Base-by-base conservation (phyloP, 208 protist genomes). In the Naegleria gruberi region DNA sequence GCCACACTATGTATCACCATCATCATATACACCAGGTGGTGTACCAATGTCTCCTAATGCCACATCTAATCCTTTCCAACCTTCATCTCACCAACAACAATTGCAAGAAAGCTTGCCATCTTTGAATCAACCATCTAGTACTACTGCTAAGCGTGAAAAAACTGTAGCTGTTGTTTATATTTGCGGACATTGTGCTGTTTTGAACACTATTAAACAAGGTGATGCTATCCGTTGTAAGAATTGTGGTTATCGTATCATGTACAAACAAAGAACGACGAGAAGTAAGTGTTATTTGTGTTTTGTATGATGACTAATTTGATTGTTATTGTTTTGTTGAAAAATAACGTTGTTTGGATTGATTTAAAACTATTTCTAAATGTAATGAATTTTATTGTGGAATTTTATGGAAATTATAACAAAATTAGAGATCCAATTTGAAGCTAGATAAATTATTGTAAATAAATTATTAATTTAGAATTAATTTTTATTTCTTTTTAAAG, bases 201-300 rank as follows among this genome's bases (percentile, higher is more conserved):
- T 82, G 37, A 90, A 90, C 30, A n/a, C 15, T 30, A 83, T 90
- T 34, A 90, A 83, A 86, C 57, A 55, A 74, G 41, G 83, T 17
- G 89, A 90, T 43, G 55, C n/a, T 15, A 90, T 90, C n/a, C 15
- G 89, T 43, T 90, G 89, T 34, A 47, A 30, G 19, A 12, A 90
- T 6, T 90, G 89, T 86, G 89, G 89, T 44, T 45, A 90, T 90
- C 46, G 89, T 30, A 90, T 90, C 10, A 26, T 90, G 12, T 90
- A 90, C 43, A 90, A 90, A 42, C 81, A 90, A 43, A 47, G 89
- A 55, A 90, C 89, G 40, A 83, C 26, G 83, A 83, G 34, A 81
- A 82, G 89, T 90, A 86, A 43, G 34, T 74, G 37, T 77, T 17
- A 77, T 34, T 77, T n/a, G n/a, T n/a, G n/a, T n/a, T n/a, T n/a